These are phyloP conservation scores for Glycine soja DNA, from an alignment of 306 rosid species.

Conservation along the genomic window DNA sequence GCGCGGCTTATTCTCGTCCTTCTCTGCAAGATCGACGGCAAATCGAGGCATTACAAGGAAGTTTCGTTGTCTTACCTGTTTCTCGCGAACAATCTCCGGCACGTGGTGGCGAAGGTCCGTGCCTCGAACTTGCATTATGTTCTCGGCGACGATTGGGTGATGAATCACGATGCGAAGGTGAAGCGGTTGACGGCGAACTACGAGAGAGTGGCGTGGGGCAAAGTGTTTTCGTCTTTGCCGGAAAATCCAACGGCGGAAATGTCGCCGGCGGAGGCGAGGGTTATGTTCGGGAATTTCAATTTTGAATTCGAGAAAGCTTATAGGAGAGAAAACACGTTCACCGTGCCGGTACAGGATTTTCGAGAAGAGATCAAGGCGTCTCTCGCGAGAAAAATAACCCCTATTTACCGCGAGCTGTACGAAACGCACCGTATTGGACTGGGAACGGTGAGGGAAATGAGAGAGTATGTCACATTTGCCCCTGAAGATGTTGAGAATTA, in stretches of 20 bases:
- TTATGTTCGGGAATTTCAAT: background rate
- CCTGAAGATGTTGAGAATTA: slow-evolving; percentile 28
- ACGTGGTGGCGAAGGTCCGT: slow-evolving; percentile 31
- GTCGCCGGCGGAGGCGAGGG: background rate
- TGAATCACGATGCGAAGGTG: slow-evolving; percentile 19
- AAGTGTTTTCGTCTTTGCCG: slow-evolving; percentile 15
- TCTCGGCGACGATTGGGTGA: slow-evolving; percentile 13
- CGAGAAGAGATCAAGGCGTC: background rate
- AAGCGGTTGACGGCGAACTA: background rate
- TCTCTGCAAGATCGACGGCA: slow-evolving; percentile 14
- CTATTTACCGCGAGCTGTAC: background rate
- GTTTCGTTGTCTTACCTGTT: slow-evolving; percentile 9
- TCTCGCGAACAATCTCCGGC: slow-evolving; percentile 16
- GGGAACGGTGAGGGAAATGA: slow-evolving; percentile 22
- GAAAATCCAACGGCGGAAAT: background rate
- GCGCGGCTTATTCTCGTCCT: slow-evolving; percentile 7
- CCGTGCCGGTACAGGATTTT: background rate
- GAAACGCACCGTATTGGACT: slow-evolving; percentile 1
- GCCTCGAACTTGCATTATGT: slow-evolving; percentile 18
- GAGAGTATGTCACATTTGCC: slow-evolving; percentile 16
- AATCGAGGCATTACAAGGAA: slow-evolving; percentile 1
- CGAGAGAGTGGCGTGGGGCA: slow-evolving; percentile 18
- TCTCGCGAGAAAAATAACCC: background rate
- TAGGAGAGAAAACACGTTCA: background rate
- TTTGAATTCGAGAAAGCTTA: slow-evolving; percentile 23